Evolutionary conservation across 345 rosid species (phyloP).

Genomic region (Gossypium stocksii): DNA sequence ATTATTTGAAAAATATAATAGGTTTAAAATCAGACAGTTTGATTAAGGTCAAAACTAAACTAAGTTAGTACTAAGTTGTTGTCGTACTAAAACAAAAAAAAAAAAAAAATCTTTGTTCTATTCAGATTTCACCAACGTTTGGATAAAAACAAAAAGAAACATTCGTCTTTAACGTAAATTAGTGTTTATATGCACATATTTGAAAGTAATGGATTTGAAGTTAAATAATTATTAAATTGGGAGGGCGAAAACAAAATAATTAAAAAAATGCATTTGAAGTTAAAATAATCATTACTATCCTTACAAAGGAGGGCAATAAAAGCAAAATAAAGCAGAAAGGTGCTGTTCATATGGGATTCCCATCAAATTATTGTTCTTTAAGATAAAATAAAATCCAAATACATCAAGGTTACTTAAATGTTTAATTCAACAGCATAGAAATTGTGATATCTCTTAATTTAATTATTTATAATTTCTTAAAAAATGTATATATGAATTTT

Average conservation of each 20-base stretch:
- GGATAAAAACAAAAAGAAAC: slow-evolving; percentile 4
- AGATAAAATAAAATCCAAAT: not conserved
- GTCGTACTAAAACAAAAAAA: not conserved
- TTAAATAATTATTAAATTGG: not conserved
- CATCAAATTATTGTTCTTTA: not conserved
- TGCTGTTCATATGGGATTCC: not conserved
- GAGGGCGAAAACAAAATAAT: not conserved
- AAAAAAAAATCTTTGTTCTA: not conserved
- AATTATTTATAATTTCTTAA: not conserved
- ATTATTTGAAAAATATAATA: not conserved
- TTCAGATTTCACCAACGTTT: not conserved
- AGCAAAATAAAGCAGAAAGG: not conserved
- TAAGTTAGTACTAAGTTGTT: not conserved
- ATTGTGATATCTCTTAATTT: not conserved
- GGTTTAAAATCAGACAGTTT: not conserved
- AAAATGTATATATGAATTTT: too few relatives aligned
- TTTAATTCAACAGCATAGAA: not conserved
- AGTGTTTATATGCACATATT: not conserved
- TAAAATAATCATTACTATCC: not conserved
- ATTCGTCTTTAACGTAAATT: not conserved
- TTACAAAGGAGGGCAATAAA: not conserved
- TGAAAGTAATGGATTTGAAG: slow-evolving; percentile 2
- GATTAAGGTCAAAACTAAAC: not conserved
- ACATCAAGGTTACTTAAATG: not conserved
- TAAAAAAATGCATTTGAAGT: not conserved